Percentiles rank a stretch among this genome's conserved stretches.
phyloP scores from a whole-genome alignment of 495 filamentous ascomycete species.

The Usnea hakonensis region DNA sequence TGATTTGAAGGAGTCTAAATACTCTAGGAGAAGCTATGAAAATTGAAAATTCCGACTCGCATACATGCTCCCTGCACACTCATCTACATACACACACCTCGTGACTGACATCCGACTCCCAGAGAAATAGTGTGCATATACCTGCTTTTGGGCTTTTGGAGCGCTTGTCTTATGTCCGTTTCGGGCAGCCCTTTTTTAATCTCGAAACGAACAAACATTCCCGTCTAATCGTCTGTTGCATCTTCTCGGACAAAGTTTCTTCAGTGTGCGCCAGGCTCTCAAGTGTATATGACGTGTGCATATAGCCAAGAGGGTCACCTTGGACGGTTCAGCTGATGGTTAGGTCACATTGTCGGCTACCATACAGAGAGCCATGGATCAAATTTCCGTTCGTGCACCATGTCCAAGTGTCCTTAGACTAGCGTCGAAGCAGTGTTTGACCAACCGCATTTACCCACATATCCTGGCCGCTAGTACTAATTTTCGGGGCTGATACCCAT shows the following conservation, averaged over 20 bases:
- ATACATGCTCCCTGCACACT: background rate
- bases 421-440: too few relatives aligned
- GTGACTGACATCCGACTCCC: background rate
- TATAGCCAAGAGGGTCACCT: background rate
- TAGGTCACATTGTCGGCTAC: background rate
- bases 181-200: background rate
- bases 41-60: background rate
- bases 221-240: background rate
- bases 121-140: background rate
- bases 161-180: background rate
- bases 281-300: background rate
- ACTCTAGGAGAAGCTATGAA: background rate
- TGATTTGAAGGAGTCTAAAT: background rate
- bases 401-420: background rate
- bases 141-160: background rate
- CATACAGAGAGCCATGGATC: background rate
- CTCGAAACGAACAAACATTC: background rate
- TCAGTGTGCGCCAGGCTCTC: background rate
- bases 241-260: background rate
- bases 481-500: background rate
- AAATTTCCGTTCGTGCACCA: background rate
- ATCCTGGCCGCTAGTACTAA: background rate
- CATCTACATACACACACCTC: background rate
- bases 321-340: background rate
- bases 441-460: too few relatives aligned